A percentile compares a stretch with the other conserved stretches of the same genome.
phyloP scores from a whole-genome alignment of 1,284 basidiomycete species.

The Malassezia brasiliensis region DNA sequence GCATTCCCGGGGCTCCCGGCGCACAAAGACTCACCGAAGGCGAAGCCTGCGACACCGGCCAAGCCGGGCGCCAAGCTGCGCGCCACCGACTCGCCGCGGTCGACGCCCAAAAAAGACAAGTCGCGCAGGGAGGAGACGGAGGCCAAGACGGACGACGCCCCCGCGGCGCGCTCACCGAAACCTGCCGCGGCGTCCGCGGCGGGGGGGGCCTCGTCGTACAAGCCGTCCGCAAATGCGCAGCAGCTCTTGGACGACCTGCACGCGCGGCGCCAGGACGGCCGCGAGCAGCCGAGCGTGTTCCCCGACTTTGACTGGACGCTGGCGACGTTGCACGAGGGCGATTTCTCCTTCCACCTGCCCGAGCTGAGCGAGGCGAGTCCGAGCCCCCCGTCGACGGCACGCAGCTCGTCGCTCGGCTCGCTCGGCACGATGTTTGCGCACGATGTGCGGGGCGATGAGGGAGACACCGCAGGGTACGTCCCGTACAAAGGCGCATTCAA shows the following conservation, averaged over 20 bases:
- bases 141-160: constrained; percentile 53
- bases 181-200: constrained; percentile 47
- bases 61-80: neutral
- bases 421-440: constrained; percentile 18
- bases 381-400: constrained; percentile 1
- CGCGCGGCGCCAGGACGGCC: constrained; percentile 66
- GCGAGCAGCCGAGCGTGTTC: constrained; percentile 32
- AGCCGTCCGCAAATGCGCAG: constrained; percentile 72
- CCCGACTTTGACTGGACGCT: constrained; percentile 42
- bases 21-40: constrained; percentile 19
- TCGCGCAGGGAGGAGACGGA: neutral
- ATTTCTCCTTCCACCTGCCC: constrained; percentile 39
- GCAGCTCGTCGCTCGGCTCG: constrained; percentile 20
- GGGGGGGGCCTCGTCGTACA: constrained; percentile 55
- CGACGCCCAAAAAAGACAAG: neutral
- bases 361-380: neutral
- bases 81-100: neutral
- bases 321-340: constrained; percentile 35
- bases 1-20: constrained; percentile 25
- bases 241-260: constrained; percentile 73
- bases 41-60: constrained; percentile 16
- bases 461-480: constrained; percentile 22
- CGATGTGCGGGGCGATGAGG: constrained; percentile 18
- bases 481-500: constrained; percentile 42
- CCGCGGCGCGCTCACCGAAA: constrained; percentile 39